phyloP scores from a whole-genome alignment of 176 grass and related monocot genomes.

The Themeda triandra region DNA sequence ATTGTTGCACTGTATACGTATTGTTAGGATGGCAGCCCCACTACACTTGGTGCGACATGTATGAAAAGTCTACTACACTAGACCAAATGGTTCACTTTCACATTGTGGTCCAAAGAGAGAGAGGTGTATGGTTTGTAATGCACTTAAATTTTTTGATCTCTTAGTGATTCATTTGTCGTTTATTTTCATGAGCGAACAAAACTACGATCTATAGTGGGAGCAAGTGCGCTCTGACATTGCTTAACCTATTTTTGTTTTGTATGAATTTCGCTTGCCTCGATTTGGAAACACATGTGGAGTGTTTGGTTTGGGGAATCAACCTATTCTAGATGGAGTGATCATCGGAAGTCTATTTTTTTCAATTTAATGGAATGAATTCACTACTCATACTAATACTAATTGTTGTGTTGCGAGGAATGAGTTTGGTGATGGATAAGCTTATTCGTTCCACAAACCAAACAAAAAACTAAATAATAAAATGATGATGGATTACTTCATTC shows the following conservation, averaged over 20 bases:
- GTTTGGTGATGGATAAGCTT: too few relatives aligned
- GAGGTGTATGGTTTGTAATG: neutral
- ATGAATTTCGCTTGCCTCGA: neutral
- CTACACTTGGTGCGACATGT: neutral
- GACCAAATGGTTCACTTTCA: conserved; percentile 18
- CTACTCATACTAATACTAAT: too few relatives aligned
- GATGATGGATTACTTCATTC: too few relatives aligned
- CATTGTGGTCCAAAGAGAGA: too few relatives aligned
- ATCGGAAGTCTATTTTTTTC: too few relatives aligned
- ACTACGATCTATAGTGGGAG: neutral
- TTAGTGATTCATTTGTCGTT: neutral
- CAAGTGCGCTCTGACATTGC: neutral
- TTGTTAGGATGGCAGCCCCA: neutral
- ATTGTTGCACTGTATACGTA: neutral
- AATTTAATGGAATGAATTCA: too few relatives aligned
- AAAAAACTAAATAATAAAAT: too few relatives aligned
- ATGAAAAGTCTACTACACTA: neutral
- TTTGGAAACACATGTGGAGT: neutral
- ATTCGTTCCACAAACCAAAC: too few relatives aligned
- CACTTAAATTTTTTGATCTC: neutral
- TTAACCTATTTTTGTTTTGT: neutral
- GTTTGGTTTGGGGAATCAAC: too few relatives aligned
- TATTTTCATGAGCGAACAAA: neutral
- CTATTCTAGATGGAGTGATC: too few relatives aligned
- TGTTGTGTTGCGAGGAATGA: too few relatives aligned